phyloP scores from a whole-genome alignment of 176 grass and related monocot genomes.

The Oryza coarctata region DNA sequence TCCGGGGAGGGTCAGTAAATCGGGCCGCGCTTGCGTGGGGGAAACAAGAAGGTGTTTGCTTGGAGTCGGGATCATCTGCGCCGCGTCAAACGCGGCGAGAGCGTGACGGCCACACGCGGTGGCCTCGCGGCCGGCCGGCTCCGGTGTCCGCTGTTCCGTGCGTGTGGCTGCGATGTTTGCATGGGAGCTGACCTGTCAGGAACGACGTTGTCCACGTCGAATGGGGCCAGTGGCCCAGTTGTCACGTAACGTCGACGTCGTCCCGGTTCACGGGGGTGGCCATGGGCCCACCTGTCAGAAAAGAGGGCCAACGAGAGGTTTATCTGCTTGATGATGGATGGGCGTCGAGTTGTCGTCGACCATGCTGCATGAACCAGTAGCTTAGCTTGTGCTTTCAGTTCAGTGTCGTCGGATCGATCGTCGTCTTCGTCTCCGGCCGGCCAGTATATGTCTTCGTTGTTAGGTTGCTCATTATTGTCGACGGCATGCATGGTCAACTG shows the following conservation, averaged over 20 bases:
- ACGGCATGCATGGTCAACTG: background rate
- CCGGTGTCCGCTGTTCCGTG: conserved; percentile 32
- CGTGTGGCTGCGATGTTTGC: background rate
- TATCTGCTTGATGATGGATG: background rate
- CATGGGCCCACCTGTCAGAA: background rate
- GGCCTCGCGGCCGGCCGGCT: background rate
- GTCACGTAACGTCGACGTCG: conserved; percentile 19
- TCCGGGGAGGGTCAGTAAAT: conserved; percentile 5
- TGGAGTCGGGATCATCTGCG: conserved; percentile 43
- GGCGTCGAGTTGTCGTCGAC: background rate
- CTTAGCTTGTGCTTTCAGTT: background rate
- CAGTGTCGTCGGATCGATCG: background rate
- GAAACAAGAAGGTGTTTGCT: conserved; percentile 47
- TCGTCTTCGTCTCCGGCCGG: background rate
- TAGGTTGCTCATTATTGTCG: background rate
- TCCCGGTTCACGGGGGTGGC: conserved; percentile 24
- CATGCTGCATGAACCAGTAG: background rate
- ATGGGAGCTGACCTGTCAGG: conserved; percentile 26
- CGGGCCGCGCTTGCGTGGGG: conserved; percentile 55
- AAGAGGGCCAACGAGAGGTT: background rate
- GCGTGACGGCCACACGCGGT: background rate
- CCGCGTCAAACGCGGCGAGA: background rate
- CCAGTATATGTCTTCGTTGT: too few relatives aligned
- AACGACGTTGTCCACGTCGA: conserved; percentile 22
- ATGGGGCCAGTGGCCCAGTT: conserved; percentile 10